Evolutionary conservation across 257 asterid genomes (phyloP).

Genomic region (Solanum corneliomulleri): DNA sequence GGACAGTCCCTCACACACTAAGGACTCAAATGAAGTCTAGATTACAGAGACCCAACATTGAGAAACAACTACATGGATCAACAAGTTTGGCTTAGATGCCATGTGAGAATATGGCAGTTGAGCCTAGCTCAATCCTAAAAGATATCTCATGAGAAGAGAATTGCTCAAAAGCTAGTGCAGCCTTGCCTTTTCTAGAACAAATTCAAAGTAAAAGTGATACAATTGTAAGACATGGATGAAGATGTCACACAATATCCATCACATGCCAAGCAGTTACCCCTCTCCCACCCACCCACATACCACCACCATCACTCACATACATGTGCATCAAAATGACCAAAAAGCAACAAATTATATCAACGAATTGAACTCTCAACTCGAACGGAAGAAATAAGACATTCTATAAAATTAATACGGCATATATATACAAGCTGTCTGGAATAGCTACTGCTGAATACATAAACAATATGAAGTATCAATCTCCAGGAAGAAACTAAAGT

Average conservation of each 20-base stretch:
- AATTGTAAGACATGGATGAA: neutral
- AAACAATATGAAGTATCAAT: neutral
- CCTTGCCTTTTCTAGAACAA: neutral
- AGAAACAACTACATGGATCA: neutral
- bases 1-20: neutral
- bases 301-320: neutral
- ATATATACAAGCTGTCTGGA: neutral
- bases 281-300: neutral
- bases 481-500: neutral
- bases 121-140: neutral
- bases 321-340: neutral
- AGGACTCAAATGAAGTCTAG: neutral
- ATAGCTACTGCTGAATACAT: neutral
- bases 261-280: neutral
- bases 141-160: neutral
- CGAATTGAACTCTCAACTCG: neutral
- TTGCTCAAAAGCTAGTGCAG: neutral
- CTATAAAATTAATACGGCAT: too few species aligned
- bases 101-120: neutral
- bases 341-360: neutral
- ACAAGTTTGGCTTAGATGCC: neutral
- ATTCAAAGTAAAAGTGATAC: neutral
- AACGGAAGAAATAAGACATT: neutral
- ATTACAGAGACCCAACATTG: neutral
- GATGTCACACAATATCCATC: neutral